phyloP scores from a whole-genome alignment of 331 rosid species.

The Acacia pycnantha region DNA sequence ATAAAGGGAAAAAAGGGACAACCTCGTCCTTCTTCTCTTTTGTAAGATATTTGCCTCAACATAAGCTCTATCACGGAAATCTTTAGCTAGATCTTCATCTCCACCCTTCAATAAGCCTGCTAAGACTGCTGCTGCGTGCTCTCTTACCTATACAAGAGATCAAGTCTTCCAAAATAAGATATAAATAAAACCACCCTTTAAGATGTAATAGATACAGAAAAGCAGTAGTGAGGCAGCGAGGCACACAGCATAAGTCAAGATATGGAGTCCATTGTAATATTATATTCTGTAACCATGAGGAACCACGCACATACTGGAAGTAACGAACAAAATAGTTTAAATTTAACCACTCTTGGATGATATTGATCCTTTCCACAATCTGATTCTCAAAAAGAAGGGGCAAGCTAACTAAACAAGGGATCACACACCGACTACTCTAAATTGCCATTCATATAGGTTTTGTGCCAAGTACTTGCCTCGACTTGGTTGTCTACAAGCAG shows the following conservation, averaged over 20 bases:
- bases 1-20: slow-evolving; percentile 15
- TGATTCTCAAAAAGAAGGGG: neutral
- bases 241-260: neutral
- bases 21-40: slow-evolving; percentile 78
- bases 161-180: slow-evolving; percentile 26
- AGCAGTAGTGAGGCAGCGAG: neutral
- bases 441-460: slow-evolving; percentile 14
- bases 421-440: slow-evolving; percentile 2
- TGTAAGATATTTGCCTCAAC: slow-evolving; percentile 59
- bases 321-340: neutral
- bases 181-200: neutral
- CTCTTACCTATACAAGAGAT: slow-evolving; percentile 70
- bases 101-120: slow-evolving; percentile 99
- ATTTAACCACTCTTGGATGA: neutral
- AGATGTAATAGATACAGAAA: slow-evolving; percentile 17
- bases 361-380: slow-evolving; percentile 9
- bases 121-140: slow-evolving; percentile 96
- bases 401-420: neutral
- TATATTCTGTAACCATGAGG: slow-evolving; percentile 3
- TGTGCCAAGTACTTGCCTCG: slow-evolving; percentile 64
- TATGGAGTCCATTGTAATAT: slow-evolving; percentile 18
- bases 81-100: slow-evolving; percentile 84
- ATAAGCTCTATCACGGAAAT: slow-evolving; percentile 85
- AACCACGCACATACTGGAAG: slow-evolving; percentile 1
- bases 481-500: slow-evolving; percentile 95